Evolutionary conservation across 108 stramenopile genomes (phyloP).

Genomic region (Nitzschia palea): DNA sequence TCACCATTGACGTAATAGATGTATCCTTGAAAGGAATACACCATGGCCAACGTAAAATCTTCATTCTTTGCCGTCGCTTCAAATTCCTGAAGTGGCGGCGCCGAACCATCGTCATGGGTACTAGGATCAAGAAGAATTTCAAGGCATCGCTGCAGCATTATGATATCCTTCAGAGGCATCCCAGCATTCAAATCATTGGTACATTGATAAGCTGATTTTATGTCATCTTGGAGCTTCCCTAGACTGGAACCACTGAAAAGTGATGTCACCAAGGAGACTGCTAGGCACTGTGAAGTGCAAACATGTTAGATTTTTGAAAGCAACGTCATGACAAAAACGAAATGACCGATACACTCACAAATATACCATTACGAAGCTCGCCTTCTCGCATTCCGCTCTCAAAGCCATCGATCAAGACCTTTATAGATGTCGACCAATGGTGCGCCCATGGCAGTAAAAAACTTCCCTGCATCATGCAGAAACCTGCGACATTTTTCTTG

Average conservation of each 20-base stretch:
- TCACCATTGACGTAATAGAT: not conserved
- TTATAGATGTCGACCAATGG: not conserved
- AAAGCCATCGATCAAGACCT: not conserved
- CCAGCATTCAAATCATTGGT: not conserved
- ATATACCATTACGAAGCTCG: not conserved
- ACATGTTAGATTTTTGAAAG: not conserved
- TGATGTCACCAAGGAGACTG: not conserved
- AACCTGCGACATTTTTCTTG: not conserved
- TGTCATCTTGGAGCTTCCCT: not conserved
- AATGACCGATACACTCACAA: not conserved
- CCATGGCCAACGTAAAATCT: not conserved
- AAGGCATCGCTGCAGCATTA: not conserved
- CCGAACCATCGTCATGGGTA: not conserved
- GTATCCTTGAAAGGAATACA: not conserved
- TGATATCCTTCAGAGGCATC: not conserved
- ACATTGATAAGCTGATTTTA: not conserved
- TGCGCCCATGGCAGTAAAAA: conserved; percentile 6
- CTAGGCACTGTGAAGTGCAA: not conserved
- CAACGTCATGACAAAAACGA: not conserved
- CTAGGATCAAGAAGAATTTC: not conserved
- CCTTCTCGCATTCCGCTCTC: conserved; percentile 7
- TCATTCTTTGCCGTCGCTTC: not conserved
- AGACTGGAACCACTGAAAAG: not conserved
- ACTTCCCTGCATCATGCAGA: conserved; percentile 4
- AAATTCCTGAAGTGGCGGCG: not conserved